These are phyloP conservation scores for Flaveria ramosissima DNA, from an alignment of 129 eudicot genomes.

Conservation along the genomic window DNA sequence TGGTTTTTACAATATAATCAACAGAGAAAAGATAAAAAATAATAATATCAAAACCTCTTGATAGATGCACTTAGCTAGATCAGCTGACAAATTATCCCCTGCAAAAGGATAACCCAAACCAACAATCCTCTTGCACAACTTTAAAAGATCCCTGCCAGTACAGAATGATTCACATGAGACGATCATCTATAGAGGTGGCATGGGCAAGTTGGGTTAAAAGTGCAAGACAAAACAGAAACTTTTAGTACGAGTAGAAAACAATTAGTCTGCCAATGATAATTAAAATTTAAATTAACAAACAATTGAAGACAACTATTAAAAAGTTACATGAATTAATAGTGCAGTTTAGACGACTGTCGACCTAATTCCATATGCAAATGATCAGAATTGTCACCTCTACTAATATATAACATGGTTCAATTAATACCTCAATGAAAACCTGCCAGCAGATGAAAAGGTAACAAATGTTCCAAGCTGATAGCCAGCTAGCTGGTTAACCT, in stretches of 20 bases:
- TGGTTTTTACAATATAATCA: conserved; percentile 3
- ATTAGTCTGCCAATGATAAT: background rate
- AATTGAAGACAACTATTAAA: background rate
- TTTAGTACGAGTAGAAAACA: background rate
- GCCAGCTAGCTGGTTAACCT: conserved; percentile 54
- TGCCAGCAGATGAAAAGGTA: conserved; percentile 45
- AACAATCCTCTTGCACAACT: conserved; percentile 81
- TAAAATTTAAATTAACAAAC: background rate
- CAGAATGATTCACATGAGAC: conserved; percentile 14
- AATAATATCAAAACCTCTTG: conserved; percentile 55
- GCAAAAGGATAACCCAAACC: conserved; percentile 54
- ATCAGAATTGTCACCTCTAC: background rate
- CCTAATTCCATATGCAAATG: background rate
- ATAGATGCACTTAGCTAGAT: conserved; percentile 53
- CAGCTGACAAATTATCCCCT: conserved; percentile 39
- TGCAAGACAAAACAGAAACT: background rate
- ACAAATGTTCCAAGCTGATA: conserved; percentile 47
- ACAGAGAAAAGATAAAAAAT: background rate
- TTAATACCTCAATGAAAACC: conserved; percentile 79
- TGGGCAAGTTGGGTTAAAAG: background rate
- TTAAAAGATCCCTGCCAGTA: conserved; percentile 77
- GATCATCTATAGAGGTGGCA: conserved; percentile 8
- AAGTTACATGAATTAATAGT: background rate
- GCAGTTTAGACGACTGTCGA: background rate
- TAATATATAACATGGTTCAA: background rate